Evolutionary conservation across 768 basidiomycete genomes (phyloP), one percentile per base, ranked within the genome.

Genomic region (Boletus rubroflammeus): DNA sequence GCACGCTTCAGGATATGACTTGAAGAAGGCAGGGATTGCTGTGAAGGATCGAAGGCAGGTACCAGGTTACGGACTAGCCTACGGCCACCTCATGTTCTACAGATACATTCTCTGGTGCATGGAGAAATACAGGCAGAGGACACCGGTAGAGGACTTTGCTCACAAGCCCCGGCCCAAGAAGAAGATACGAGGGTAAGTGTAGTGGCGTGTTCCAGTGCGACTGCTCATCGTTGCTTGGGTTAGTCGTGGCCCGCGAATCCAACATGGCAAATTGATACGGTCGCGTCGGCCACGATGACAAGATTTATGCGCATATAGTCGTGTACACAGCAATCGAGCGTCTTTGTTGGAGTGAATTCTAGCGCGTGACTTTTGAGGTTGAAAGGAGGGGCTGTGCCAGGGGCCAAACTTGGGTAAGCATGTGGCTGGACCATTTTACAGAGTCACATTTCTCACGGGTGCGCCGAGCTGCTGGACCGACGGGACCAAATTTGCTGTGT

Each of bases 31-130:
- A 40, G 90, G 88, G 5, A 51, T 93, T 9, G 71, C 73, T 36
- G 81, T 88, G 28, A 77, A 77, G 63, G 90, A 93, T 61, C 78
- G 90, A 64, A 83, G 84, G 91, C 85, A 61, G 51, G 81, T 72
- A 29, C 23, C 34, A 26, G 6, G 31, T 32, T 15, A 32, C n/a
- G 40, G 50, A 19, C 32, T 13, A 40, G 36, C 40, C 19, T 53
- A 42, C 32, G 50, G 38, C 51, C 15, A 51, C 34, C 41, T 55
- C 44, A 56, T 57, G 50, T 44, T 42, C 9, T 41, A 15, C 60
- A 93, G 91, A 65, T 93, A 93, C 62, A 82, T 92, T 53, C 72
- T 92, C 8, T 92, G 90, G 91, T 84, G 84, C 61, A 84, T 90
- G 84, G 83, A 89, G 65, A 92, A 90, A 65, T 93, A 78, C 68